These are phyloP conservation scores for Aquilaria malaccensis DNA, from an alignment of 345 rosid genomes.

Conservation along the genomic window DNA sequence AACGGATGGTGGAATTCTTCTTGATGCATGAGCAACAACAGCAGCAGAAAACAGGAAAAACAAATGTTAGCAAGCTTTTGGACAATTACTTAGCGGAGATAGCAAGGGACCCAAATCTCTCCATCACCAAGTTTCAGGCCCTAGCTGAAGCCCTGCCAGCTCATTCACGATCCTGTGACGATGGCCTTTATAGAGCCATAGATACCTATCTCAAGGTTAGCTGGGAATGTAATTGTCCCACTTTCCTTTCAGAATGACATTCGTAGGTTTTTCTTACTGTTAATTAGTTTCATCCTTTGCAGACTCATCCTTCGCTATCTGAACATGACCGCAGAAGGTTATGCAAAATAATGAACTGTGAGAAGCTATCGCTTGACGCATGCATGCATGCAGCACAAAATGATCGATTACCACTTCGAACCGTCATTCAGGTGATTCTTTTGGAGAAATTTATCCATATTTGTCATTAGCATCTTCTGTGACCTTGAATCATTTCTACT, in stretches of 20 bases:
- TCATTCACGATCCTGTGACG: conserved; percentile 61
- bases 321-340: conserved; percentile 69
- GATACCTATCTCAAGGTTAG: conserved; percentile 85
- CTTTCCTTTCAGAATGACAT: background rate
- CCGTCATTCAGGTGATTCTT: conserved; percentile 62
- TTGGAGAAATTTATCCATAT: background rate
- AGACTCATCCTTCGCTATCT: conserved; percentile 69
- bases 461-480: background rate
- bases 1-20: conserved; percentile 67
- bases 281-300: conserved; percentile 13
- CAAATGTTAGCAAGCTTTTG: conserved; percentile 59
- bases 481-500: background rate
- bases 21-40: conserved; percentile 71
- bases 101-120: conserved; percentile 70
- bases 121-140: conserved; percentile 71
- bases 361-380: conserved; percentile 81
- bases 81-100: conserved; percentile 73
- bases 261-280: background rate
- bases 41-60: conserved; percentile 44
- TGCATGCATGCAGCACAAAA: conserved; percentile 92
- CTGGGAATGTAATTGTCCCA: no score
- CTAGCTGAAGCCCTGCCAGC: conserved; percentile 71
- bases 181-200: conserved; percentile 88
- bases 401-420: conserved; percentile 80
- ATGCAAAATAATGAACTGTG: conserved; percentile 69